phyloP scores from a whole-genome alignment of 139 green algal species.

The Picochlorum sp. region DNA sequence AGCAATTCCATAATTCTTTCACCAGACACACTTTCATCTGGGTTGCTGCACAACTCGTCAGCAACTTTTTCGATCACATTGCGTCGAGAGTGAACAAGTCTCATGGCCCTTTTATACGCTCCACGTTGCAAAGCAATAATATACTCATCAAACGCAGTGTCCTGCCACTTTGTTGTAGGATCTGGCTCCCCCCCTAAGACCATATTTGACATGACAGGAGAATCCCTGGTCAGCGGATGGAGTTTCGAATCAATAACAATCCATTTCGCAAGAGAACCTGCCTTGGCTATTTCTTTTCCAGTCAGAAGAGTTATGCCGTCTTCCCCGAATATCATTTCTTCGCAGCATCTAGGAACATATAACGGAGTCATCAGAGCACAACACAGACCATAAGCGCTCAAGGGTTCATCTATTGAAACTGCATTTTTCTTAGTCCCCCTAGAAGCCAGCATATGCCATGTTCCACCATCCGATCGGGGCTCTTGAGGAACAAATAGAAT shows the following conservation, averaged over 20 bases:
- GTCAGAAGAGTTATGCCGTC: slow-evolving; percentile 38
- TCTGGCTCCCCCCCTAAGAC: slow-evolving; percentile 21
- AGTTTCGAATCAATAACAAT: slow-evolving; percentile 43
- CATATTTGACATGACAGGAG: slow-evolving; percentile 22
- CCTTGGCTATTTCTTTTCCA: slow-evolving; percentile 33
- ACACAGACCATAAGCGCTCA: slow-evolving; percentile 24
- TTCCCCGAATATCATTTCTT: slow-evolving; percentile 47
- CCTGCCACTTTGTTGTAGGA: slow-evolving; percentile 26
- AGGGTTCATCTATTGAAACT: slow-evolving; percentile 3
- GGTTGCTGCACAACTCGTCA: slow-evolving; percentile 18
- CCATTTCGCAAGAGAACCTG: slow-evolving; percentile 42
- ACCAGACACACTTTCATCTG: slow-evolving; percentile 32
- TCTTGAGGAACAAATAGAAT: slow-evolving; percentile 39
- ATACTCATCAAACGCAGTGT: slow-evolving; percentile 3
- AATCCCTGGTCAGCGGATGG: slow-evolving; percentile 32
- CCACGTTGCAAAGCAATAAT: slow-evolving; percentile 32
- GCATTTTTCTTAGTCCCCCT: slow-evolving; percentile 7
- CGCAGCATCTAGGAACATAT: slow-evolving; percentile 25
- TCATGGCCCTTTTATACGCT: slow-evolving; percentile 20
- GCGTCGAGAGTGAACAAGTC: slow-evolving; percentile 15
- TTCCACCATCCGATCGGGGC: slow-evolving; percentile 26
- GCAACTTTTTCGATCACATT: slow-evolving; percentile 30
- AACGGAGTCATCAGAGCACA: slow-evolving; percentile 41
- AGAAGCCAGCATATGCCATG: slow-evolving; percentile 3
- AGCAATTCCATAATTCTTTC: slow-evolving; percentile 33